These are phyloP conservation scores for Pseudopithomyces chartarum DNA, from an alignment of 2,329 filamentous ascomycete species.

Conservation along the genomic window DNA sequence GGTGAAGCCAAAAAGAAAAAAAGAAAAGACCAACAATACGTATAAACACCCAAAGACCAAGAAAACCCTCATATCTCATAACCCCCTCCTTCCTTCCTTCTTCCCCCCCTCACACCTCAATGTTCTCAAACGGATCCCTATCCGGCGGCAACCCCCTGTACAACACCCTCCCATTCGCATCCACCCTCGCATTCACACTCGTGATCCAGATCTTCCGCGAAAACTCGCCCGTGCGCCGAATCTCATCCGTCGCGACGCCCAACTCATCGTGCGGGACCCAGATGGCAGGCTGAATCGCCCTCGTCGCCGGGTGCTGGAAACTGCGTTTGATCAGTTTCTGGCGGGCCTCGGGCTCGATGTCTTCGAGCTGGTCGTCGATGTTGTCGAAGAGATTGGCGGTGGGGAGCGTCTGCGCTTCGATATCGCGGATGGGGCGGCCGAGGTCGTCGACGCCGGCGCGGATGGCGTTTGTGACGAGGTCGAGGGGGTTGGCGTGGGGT, in stretches of 20 bases:
- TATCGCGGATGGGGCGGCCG: slow-evolving; percentile 38
- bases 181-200: slow-evolving; percentile 87
- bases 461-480: slow-evolving; percentile 31
- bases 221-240: slow-evolving; percentile 74
- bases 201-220: slow-evolving; percentile 86
- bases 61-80: too few relatives aligned
- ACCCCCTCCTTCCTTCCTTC: not conserved
- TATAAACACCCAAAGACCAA: not conserved
- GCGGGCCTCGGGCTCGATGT: slow-evolving; percentile 86
- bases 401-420: slow-evolving; percentile 59
- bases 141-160: slow-evolving; percentile 87
- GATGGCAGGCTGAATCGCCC: slow-evolving; percentile 82
- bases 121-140: slow-evolving; percentile 54
- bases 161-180: slow-evolving; percentile 80
- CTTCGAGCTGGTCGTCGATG: slow-evolving; percentile 91
- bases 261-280: slow-evolving; percentile 94
- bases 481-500: slow-evolving; percentile 29
- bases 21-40: not conserved
- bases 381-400: slow-evolving; percentile 84
- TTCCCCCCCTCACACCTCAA: slow-evolving; percentile 31
- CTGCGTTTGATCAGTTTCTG: slow-evolving; percentile 84
- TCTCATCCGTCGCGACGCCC: slow-evolving; percentile 90
- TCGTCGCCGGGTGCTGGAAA: slow-evolving; percentile 87
- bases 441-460: slow-evolving; percentile 35
- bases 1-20: not conserved